A percentile compares a stretch with the other conserved stretches of the same genome.
Evolutionary conservation across 257 asterid species (phyloP).

Genomic region (Craterostigma plantagineum): DNA sequence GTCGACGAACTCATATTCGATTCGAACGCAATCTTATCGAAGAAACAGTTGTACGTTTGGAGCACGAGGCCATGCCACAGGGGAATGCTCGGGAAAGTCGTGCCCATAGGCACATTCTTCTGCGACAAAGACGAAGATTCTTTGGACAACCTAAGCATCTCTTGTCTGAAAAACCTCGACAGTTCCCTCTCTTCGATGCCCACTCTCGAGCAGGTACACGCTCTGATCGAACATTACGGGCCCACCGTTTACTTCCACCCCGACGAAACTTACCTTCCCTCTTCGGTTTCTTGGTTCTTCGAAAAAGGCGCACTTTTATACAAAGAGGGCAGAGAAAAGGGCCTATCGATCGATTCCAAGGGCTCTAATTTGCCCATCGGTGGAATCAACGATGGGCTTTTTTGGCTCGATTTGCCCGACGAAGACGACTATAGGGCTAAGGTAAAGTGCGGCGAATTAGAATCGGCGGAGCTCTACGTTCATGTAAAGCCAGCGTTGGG

Average conservation of each 20-base stretch:
- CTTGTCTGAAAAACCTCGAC: constrained; percentile 62
- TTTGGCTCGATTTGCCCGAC: constrained; percentile 71
- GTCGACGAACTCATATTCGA: neutral
- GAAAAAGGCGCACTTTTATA: constrained; percentile 51
- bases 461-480: constrained; percentile 55
- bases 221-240: constrained; percentile 60
- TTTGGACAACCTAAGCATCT: neutral
- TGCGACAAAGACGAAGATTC: neutral
- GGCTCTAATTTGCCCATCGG: constrained; percentile 71
- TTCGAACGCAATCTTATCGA: neutral
- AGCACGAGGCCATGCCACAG: neutral
- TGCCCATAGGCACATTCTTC: constrained; percentile 1
- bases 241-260: constrained; percentile 83
- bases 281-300: constrained; percentile 86
- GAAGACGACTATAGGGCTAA: constrained; percentile 27
- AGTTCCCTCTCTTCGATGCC: constrained; percentile 58
- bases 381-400: constrained; percentile 61
- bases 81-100: constrained; percentile 1
- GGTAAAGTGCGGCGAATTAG: constrained; percentile 46
- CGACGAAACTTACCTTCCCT: constrained; percentile 55
- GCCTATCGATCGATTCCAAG: constrained; percentile 30
- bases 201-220: constrained; percentile 50
- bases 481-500: constrained; percentile 86
- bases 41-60: neutral
- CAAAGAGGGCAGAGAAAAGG: constrained; percentile 15